Percentiles rank a stretch among this genome's conserved stretches.
Evolutionary conservation across 768 basidiomycete species (phyloP).

Genomic region (Naganishia vaughanmartiniae): DNA sequence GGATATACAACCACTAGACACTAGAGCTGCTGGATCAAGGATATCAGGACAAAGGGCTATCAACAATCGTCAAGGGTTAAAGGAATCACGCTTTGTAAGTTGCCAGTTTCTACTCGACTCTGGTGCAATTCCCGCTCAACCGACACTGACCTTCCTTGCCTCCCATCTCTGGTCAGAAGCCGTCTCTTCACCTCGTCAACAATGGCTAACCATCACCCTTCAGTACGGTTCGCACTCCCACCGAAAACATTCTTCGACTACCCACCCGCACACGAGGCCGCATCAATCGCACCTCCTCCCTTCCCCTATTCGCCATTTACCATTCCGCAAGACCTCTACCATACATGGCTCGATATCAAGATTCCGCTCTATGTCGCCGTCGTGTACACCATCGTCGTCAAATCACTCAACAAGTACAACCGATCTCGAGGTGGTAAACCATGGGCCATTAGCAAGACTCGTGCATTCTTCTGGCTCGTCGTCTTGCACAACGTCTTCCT

Average conservation of each 20-base stretch:
- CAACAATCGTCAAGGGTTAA: too few species aligned
- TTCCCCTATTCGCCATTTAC: conserved; percentile 28
- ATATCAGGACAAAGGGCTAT: too few species aligned
- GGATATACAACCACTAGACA: too few species aligned
- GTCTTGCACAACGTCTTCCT: conserved; percentile 42
- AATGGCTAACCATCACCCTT: conserved; percentile 19
- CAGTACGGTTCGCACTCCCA: conserved; percentile 9
- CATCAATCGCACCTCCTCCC: conserved; percentile 7
- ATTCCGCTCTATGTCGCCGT: conserved; percentile 37
- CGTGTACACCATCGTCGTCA: conserved; percentile 38
- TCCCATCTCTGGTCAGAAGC: too few species aligned
- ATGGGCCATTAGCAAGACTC: conserved; percentile 31
- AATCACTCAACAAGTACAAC: conserved; percentile 35
- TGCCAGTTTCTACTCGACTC: too few species aligned
- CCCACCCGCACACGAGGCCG: conserved; percentile 22
- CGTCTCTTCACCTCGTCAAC: background rate
- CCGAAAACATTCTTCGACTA: conserved; percentile 8
- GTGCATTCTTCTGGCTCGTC: conserved; percentile 32
- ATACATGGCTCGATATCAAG: conserved; percentile 27
- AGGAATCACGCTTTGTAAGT: too few species aligned
- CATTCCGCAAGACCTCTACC: conserved; percentile 28
- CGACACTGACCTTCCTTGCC: too few species aligned
- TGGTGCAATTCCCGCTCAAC: too few species aligned
- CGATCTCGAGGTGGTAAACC: conserved; percentile 34
- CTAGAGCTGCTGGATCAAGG: too few species aligned